Conservation (phyloP, 495 filamentous ascomycete genomes). For the Arthonia radiata region DNA sequence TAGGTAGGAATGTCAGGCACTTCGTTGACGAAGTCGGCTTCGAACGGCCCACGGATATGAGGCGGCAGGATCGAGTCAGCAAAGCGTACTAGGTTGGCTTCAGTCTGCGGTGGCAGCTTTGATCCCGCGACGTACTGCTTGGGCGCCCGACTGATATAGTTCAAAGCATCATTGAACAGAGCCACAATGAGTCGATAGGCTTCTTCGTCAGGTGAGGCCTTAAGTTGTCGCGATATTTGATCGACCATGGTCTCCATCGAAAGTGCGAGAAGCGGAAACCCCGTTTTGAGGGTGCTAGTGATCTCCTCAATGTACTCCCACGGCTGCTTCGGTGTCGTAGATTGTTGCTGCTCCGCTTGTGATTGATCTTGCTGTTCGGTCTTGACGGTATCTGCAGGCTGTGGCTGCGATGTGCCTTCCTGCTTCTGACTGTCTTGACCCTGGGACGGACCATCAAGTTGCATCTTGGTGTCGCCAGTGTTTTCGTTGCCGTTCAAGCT, state of each 20-base stretch:
- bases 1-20: slow-evolving; percentile 95
- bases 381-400: too few species aligned
- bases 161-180: slow-evolving; percentile 75
- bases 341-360: slow-evolving; percentile 13
- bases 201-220: slow-evolving; percentile 93
- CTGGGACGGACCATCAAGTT: too few species aligned
- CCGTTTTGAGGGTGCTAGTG: slow-evolving; percentile 77
- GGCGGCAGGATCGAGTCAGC: slow-evolving; percentile 83
- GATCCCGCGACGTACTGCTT: slow-evolving; percentile 67
- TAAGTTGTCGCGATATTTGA: slow-evolving; percentile 94
- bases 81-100: slow-evolving; percentile 88
- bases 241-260: slow-evolving; percentile 99
- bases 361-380: too few species aligned
- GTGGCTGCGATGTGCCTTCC: too few species aligned
- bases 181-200: slow-evolving; percentile 95
- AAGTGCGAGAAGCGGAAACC: slow-evolving; percentile 79
- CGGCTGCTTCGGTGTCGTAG: slow-evolving; percentile 33
- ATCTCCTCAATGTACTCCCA: slow-evolving; percentile 96
- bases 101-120: slow-evolving; percentile 70
- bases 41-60: slow-evolving; percentile 83
- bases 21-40: slow-evolving; percentile 76
- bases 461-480: too few species aligned
- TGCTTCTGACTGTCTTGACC: too few species aligned
- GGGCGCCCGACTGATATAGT: slow-evolving; percentile 70
- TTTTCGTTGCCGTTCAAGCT: too few species aligned